Conservation (phyloP, 2,329 filamentous ascomycete genomes). For the Aspergillus sergii region DNA sequence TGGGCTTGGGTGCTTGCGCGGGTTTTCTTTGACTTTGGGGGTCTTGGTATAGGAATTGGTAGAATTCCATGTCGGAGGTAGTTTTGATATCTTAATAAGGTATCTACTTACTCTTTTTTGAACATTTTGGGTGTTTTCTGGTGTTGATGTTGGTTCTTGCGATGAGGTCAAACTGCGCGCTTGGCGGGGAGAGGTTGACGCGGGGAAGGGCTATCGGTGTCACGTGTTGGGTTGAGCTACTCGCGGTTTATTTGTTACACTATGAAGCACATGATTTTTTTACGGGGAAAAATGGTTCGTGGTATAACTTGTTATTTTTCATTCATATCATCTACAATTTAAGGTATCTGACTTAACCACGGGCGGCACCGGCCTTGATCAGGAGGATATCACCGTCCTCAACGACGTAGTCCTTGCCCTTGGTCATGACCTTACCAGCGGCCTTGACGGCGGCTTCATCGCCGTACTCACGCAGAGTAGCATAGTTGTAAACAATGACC, state of each 20-base stretch:
- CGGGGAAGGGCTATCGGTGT: conserved; percentile 15
- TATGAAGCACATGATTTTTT: neutral
- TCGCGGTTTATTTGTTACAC: neutral
- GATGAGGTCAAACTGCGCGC: neutral
- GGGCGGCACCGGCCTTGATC: conserved; percentile 70
- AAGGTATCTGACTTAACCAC: conserved; percentile 36
- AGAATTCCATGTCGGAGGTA: neutral
- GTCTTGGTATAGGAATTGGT: neutral
- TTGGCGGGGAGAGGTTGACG: conserved; percentile 5
- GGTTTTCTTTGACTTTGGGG: neutral
- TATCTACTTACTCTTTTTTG: conserved; percentile 77
- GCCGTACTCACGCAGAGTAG: conserved; percentile 76
- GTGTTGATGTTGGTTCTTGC: neutral
- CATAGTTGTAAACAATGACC: conserved; percentile 89
- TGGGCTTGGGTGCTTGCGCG: neutral
- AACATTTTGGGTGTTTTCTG: conserved; percentile 64
- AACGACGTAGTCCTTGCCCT: conserved; percentile 88
- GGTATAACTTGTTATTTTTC: conserved; percentile 3
- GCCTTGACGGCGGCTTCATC: conserved; percentile 88
- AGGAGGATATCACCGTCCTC: conserved; percentile 67
- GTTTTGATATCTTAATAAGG: neutral
- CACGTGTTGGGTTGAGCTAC: neutral
- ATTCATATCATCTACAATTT: conserved; percentile 5
- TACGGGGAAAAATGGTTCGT: neutral
- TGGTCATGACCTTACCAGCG: conserved; percentile 96